Conservation (phyloP, 2,329 filamentous ascomycete genomes). For the Cladosporium sp. region DNA sequence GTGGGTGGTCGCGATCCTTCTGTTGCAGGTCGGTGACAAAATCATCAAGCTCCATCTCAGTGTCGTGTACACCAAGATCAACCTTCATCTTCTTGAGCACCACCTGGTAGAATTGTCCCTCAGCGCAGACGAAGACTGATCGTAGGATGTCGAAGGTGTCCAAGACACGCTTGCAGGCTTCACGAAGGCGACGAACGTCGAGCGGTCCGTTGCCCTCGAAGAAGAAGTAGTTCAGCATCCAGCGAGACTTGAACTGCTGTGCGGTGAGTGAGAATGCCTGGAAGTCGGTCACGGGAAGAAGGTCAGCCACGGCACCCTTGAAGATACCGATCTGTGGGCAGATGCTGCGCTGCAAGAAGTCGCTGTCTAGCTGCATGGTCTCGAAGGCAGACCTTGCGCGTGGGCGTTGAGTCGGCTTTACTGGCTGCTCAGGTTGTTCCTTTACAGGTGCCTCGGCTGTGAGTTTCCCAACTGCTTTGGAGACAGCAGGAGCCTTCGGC, state of each 20-base stretch:
- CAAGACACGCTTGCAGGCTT: slow-evolving; percentile 23
- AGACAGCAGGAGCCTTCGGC: not conserved
- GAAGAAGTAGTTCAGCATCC: slow-evolving; percentile 27
- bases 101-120: slow-evolving; percentile 48
- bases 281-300: slow-evolving; percentile 28
- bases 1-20: slow-evolving; percentile 16
- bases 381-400: slow-evolving; percentile 12
- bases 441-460: not conserved
- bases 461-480: not conserved
- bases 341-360: slow-evolving; percentile 16
- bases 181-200: slow-evolving; percentile 25
- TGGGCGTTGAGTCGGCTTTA: not conserved
- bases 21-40: slow-evolving; percentile 21
- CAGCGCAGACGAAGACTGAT: slow-evolving; percentile 53
- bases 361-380: slow-evolving; percentile 15
- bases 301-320: slow-evolving; percentile 18
- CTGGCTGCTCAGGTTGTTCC: not conserved
- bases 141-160: slow-evolving; percentile 50
- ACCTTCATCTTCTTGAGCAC: slow-evolving; percentile 40
- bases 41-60: slow-evolving; percentile 21
- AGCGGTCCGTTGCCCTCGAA: slow-evolving; percentile 26
- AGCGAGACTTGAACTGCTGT: slow-evolving; percentile 15
- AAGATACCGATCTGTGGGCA: slow-evolving; percentile 34
- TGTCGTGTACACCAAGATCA: slow-evolving; percentile 32
- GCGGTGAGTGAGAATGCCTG: slow-evolving; percentile 25